A percentile compares a stretch with the other conserved stretches of the same genome.
phyloP scores from a whole-genome alignment of 495 filamentous ascomycete species.

The Niebla homalea region DNA sequence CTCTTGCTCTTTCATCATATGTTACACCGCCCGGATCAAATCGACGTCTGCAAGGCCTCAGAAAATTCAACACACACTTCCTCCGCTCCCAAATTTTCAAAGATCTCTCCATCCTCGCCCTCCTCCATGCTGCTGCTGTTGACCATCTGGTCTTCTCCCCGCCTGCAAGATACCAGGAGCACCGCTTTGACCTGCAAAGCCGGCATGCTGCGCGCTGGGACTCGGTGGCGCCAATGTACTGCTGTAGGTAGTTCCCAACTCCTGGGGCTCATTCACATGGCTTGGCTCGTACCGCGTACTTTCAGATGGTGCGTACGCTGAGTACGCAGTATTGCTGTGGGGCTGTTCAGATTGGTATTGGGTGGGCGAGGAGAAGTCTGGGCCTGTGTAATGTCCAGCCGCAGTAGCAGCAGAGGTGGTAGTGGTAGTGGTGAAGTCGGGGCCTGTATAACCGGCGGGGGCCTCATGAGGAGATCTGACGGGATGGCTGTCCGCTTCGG shows the following conservation, averaged over 20 bases:
- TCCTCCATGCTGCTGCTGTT: not conserved
- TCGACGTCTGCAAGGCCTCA: not conserved
- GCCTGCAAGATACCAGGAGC: slow-evolving; percentile 8
- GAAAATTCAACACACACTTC: not conserved
- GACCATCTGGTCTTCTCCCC: slow-evolving; percentile 4
- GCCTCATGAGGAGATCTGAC: not conserved
- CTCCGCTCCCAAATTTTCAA: not conserved
- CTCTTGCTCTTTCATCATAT: slow-evolving; percentile 29
- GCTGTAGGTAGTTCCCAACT: slow-evolving; percentile 10
- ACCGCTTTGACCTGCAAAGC: not conserved
- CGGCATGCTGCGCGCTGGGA: slow-evolving; percentile 4
- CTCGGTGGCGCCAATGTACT: slow-evolving; percentile 8
- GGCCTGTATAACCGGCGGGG: slow-evolving; percentile 10
- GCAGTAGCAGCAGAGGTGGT: not conserved
- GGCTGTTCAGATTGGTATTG: not conserved
- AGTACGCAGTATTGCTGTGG: slow-evolving; percentile 7
- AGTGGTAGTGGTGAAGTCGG: slow-evolving; percentile 5
- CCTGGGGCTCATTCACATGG: slow-evolving; percentile 7
- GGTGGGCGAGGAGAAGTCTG: slow-evolving; percentile 6
- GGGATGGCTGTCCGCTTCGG: slow-evolving; percentile 3
- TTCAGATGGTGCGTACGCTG: slow-evolving; percentile 10
- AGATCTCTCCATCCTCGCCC: slow-evolving; percentile 12
- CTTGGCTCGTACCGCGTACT: slow-evolving; percentile 12
- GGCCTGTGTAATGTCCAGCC: slow-evolving; percentile 10
- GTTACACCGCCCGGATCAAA: too few species aligned